Evolutionary conservation across 805 yeast species (phyloP), one percentile per base, ranked within the genome.

Genomic region (Yamadazyma tumulicola): DNA sequence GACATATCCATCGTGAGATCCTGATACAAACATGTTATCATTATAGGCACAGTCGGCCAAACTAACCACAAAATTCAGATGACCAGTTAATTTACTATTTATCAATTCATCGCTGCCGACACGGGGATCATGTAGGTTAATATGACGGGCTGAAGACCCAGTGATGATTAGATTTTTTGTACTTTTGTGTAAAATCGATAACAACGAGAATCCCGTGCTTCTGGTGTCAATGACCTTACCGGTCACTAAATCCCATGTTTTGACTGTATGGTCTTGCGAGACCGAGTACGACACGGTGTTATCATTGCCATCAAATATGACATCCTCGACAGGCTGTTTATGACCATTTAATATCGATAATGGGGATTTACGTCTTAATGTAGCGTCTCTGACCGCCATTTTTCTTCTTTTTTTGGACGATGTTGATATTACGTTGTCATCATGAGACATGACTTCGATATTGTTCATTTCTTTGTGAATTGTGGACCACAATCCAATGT

Each of bases 121-220:
- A 55, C 98, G 76, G 29, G 97, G 97, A 57, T 93, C 98, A 53
- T 87, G 95, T 42, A 93, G 69, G 35, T 88, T 81, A 44, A 93
- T 89, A 60, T 93, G 97, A 61, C 98, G 82, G n/a, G 97, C 97
- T 9, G 96, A 82, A 1, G 97, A 87, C n/a, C 98, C 98, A 38
- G 91, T 77, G 6, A 89, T 95, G 19, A 93, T 62, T 36, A 93
- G 66, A 42, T 85, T 76, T 34, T 81, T 64, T 32, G 75, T 69
- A 5, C 85, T 77, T 42, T 93, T 67, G 46, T 80, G 80, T 19
- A 79, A 68, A 19, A 89, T 61, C 0, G 96, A 85, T 29, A 89
- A 70, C 43, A 93, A 69, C 8, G 97, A 81, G 59, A 76, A 89
- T 10, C 89, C 84, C 0, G 97, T 88, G 14, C 84, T 75, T 59